Evolutionary conservation across 192 early-diverging fungal species (phyloP).

Genomic region (Umbelopsis sp.): DNA sequence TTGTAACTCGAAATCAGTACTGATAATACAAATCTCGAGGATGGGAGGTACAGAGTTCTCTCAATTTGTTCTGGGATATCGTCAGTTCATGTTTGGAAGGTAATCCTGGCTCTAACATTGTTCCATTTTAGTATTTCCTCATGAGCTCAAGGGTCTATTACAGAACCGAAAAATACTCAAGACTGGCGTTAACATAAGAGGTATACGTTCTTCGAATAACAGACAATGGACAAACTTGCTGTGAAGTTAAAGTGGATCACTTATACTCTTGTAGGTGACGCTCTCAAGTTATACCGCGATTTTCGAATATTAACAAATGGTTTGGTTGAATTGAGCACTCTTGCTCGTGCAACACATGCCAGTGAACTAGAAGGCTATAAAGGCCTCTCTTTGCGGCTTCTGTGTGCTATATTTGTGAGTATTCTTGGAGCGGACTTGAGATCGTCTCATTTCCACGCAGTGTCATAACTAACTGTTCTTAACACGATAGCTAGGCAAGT

Average conservation of each 20-base stretch:
- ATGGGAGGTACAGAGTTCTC: constrained; percentile 17
- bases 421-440: too few species aligned
- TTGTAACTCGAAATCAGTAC: constrained; percentile 18
- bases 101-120: not conserved
- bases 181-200: constrained; percentile 31
- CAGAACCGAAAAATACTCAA: constrained; percentile 19
- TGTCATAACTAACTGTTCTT: too few species aligned
- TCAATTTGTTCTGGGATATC: too few species aligned
- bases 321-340: constrained; percentile 20
- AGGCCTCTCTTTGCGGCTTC: constrained; percentile 15
- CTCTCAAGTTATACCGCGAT: constrained; percentile 25
- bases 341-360: constrained; percentile 7
- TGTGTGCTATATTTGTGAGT: constrained; percentile 35
- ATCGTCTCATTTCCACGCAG: too few species aligned
- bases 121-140: constrained; percentile 14
- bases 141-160: constrained; percentile 15
- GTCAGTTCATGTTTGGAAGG: not conserved
- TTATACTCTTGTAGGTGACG: not conserved
- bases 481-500: constrained; percentile 14
- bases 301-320: constrained; percentile 32
- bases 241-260: not conserved
- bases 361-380: not conserved
- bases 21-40: constrained; percentile 26
- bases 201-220: not conserved
- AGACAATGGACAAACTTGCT: not conserved